These are phyloP conservation scores for Solanum pinnatisectum DNA, from an alignment of 257 asterid species.

Conservation along the genomic window DNA sequence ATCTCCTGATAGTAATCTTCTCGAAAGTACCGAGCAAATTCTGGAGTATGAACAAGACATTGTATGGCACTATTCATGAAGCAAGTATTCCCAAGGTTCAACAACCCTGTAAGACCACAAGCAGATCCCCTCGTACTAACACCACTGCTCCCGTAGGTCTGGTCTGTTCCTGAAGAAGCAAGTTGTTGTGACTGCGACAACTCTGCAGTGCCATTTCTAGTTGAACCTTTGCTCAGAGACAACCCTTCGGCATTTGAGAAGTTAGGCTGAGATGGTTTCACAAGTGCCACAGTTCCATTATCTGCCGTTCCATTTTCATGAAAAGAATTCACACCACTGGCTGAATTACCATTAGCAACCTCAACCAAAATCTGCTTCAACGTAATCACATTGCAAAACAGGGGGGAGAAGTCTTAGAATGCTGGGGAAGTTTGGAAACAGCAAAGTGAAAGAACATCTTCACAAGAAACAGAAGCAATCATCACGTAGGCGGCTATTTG, in stretches of 20 bases:
- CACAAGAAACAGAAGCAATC: not conserved
- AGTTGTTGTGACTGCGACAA: conserved; percentile 35
- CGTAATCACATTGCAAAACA: conserved; percentile 14
- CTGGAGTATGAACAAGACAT: conserved; percentile 97
- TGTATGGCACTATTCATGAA: conserved; percentile 98
- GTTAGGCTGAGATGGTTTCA: conserved; percentile 41
- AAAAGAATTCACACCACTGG: conserved; percentile 36
- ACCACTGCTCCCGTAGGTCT: conserved; percentile 63
- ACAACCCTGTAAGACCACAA: conserved; percentile 86
- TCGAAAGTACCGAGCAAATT: conserved; percentile 85
- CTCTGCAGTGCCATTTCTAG: conserved; percentile 72
- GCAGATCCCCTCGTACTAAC: conserved; percentile 91
- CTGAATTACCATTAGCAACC: conserved; percentile 34
- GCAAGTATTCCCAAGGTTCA: conserved; percentile 98
- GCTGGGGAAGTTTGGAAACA: not conserved
- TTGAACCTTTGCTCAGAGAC: conserved; percentile 54
- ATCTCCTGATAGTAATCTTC: conserved; percentile 96
- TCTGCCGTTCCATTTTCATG: conserved; percentile 59
- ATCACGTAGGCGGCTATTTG: not conserved
- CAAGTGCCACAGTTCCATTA: conserved; percentile 46
- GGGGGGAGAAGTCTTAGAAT: not conserved
- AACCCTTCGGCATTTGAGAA: conserved; percentile 54
- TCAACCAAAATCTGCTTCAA: conserved; percentile 78
- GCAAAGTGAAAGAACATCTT: not conserved
- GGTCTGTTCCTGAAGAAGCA: conserved; percentile 31